These are phyloP conservation scores for Adansonia grandidieri DNA, from an alignment of 441 rosid species.

Conservation along the genomic window DNA sequence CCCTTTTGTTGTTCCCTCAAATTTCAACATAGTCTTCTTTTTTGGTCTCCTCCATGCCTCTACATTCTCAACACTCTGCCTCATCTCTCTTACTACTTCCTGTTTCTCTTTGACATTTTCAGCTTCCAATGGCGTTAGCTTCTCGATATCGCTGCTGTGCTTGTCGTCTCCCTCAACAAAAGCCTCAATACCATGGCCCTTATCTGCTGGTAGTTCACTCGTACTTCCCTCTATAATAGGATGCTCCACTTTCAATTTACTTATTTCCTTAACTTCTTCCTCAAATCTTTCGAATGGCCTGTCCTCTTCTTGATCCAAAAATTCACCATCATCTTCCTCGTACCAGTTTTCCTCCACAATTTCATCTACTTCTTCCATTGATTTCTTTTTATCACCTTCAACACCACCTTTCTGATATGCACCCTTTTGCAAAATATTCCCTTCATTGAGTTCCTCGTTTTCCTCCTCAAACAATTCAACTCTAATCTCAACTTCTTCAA, in stretches of 20 bases:
- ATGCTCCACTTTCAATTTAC: neutral
- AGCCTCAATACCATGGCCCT: neutral
- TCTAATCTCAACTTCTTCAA: slow-evolving; percentile 30
- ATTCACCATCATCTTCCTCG: slow-evolving; percentile 6
- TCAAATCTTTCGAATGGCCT: neutral
- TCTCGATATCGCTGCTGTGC: neutral
- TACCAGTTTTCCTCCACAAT: slow-evolving; percentile 15
- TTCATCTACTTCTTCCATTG: slow-evolving; percentile 16
- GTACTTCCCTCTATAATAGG: neutral
- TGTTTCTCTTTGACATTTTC: neutral
- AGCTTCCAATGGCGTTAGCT: neutral
- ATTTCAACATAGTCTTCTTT: slow-evolving; percentile 3
- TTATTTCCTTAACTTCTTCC: slow-evolving; percentile 1
- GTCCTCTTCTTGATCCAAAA: slow-evolving; percentile 26
- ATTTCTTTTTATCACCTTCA: neutral
- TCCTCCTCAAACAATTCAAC: slow-evolving; percentile 30
- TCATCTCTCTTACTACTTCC: neutral
- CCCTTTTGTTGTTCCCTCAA: neutral
- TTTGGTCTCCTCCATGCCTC: neutral
- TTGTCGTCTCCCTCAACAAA: neutral
- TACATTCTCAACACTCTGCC: neutral
- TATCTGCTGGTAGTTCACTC: neutral
- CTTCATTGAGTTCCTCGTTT: slow-evolving; percentile 18
- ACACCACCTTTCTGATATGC: neutral
- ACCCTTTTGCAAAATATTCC: neutral